Conservation (phyloP, 495 filamentous ascomycete genomes). For the Rusavskia elegans region DNA sequence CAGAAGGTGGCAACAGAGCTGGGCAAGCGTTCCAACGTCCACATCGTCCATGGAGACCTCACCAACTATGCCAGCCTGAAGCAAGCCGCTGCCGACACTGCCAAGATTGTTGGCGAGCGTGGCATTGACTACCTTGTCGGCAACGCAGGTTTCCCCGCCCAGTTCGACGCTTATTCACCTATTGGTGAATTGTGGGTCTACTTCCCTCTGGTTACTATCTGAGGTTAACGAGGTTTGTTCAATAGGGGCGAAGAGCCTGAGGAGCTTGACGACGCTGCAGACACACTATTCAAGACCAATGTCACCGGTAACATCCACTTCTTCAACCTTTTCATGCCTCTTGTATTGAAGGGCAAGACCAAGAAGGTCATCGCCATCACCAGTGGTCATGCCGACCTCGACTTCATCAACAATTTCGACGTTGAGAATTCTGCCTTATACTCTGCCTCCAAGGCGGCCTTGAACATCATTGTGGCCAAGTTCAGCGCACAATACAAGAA, state of each 20-base stretch:
- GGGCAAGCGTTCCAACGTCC: slow-evolving; percentile 22
- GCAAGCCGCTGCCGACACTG: slow-evolving; percentile 11
- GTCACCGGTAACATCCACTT: slow-evolving; percentile 31
- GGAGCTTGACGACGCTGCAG: too few species aligned
- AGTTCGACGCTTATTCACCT: slow-evolving; percentile 13
- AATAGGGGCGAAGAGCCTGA: too few species aligned
- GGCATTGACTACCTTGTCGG: slow-evolving; percentile 22
- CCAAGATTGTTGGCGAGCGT: slow-evolving; percentile 15
- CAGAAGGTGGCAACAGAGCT: slow-evolving; percentile 15
- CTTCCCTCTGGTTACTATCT: background rate
- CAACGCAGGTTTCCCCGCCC: slow-evolving; percentile 16
- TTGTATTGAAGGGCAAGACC: slow-evolving; percentile 27
- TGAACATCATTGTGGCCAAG: too few species aligned
- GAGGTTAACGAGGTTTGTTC: too few species aligned
- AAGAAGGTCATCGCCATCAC: slow-evolving; percentile 43
- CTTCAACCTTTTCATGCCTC: slow-evolving; percentile 36
- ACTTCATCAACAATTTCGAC: slow-evolving; percentile 20
- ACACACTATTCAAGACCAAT: slow-evolving; percentile 22
- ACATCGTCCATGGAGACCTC: slow-evolving; percentile 31
- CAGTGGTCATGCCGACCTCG: slow-evolving; percentile 30
- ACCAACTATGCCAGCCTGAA: slow-evolving; percentile 23
- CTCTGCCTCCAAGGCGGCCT: slow-evolving; percentile 20
- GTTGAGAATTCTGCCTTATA: slow-evolving; percentile 18
- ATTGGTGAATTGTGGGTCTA: slow-evolving; percentile 19
- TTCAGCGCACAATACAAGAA: too few species aligned